Evolutionary conservation across 805 yeast genomes (phyloP).

Genomic region (Ogataea parapolymorpha): DNA sequence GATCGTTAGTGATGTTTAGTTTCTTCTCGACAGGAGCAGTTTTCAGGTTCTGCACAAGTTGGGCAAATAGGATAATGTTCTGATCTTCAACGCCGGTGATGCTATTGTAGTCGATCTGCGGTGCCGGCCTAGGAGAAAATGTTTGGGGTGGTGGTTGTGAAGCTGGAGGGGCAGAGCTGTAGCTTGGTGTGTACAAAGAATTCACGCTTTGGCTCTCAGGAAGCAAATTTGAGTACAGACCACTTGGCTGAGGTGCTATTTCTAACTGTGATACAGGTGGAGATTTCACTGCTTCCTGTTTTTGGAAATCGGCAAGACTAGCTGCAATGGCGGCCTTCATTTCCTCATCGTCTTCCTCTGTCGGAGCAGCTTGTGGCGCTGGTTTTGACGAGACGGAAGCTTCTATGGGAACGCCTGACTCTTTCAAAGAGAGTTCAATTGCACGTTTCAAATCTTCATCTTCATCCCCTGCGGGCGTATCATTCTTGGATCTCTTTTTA

Average conservation of each 20-base stretch:
- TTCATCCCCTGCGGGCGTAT: constrained; percentile 40
- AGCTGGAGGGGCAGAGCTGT: background rate
- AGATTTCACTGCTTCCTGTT: constrained; percentile 5
- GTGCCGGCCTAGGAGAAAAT: background rate
- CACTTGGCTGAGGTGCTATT: constrained; percentile 21
- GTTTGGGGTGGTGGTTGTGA: background rate
- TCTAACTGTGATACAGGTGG: background rate
- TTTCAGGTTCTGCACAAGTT: constrained; percentile 54
- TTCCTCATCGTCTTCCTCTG: constrained; percentile 77
- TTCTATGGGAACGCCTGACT: constrained; percentile 29
- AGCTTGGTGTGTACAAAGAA: background rate
- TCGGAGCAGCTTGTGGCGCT: constrained; percentile 15
- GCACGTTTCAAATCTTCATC: constrained; percentile 79
- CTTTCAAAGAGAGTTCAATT: constrained; percentile 72
- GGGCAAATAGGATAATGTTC: constrained; percentile 63
- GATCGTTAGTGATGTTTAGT: constrained; percentile 40
- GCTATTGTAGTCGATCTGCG: constrained; percentile 22
- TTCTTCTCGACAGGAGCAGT: constrained; percentile 36
- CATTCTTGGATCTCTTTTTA: constrained; percentile 21
- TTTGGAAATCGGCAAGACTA: constrained; percentile 70
- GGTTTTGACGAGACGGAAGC: constrained; percentile 1
- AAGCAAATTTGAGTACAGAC: constrained; percentile 28
- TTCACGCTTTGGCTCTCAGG: constrained; percentile 6
- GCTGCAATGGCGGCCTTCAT: constrained; percentile 94
- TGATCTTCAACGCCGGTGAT: constrained; percentile 65